Conservation (phyloP, 1,284 basidiomycete genomes). For the Retiboletus flavoniger region DNA sequence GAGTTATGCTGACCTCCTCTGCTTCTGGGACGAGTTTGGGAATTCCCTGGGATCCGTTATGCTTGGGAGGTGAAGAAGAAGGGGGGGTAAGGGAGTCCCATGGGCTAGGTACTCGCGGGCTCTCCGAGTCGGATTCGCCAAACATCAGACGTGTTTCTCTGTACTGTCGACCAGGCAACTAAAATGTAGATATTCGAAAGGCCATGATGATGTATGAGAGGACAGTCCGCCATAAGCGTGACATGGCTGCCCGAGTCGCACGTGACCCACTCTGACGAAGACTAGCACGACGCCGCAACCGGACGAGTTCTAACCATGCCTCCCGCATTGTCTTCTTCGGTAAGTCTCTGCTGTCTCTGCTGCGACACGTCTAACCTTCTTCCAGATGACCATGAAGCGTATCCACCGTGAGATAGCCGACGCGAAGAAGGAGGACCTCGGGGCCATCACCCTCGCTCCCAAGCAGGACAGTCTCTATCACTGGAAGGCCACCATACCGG, state of each 20-base stretch:
- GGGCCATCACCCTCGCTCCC: constrained; percentile 69
- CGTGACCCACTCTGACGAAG: constrained; percentile 18
- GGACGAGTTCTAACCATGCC: constrained; percentile 21
- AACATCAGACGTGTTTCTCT: too few relatives aligned
- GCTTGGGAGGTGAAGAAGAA: constrained; percentile 38
- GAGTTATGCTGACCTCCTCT: constrained; percentile 48
- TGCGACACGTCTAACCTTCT: constrained; percentile 11
- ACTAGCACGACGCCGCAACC: background rate
- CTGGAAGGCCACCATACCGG: constrained; percentile 75
- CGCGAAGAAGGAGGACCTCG: constrained; percentile 81
- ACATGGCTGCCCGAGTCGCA: constrained; percentile 9
- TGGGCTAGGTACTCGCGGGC: constrained; percentile 71
- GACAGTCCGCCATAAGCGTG: background rate
- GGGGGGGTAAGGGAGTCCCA: constrained; percentile 72
- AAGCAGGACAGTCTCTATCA: constrained; percentile 57
- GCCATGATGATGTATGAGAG: constrained; percentile 46
- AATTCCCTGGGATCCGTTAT: constrained; percentile 5
- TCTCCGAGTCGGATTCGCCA: constrained; percentile 75
- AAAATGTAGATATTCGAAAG: constrained; percentile 58
- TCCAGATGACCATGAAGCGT: constrained; percentile 79
- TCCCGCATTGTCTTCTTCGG: constrained; percentile 24
- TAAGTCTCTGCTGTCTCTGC: constrained; percentile 2
- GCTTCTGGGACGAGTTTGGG: constrained; percentile 72
- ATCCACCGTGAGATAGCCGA: constrained; percentile 87
- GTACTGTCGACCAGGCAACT: too few relatives aligned